Evolutionary conservation across 441 rosid species (phyloP), one percentile per base, ranked within the genome.

Genomic region (Mallotus japonicus): DNA sequence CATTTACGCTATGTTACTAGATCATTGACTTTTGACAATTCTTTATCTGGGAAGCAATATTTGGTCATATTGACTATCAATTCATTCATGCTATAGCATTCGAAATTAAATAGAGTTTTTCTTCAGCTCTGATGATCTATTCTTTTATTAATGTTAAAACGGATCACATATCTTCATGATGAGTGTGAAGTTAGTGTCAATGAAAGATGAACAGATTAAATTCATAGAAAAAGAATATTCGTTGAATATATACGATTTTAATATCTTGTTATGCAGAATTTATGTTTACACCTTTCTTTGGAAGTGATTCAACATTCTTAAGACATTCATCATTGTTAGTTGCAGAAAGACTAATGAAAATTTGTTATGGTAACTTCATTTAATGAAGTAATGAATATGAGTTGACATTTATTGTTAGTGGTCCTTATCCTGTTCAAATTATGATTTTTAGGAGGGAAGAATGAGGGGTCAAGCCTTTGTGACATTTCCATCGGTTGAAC

Each of bases 381-480:
- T 66, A 32, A 71, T 50, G 11, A 62, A n/a, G 62, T 49, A 14
- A 22, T 19, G 42, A 6, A 62, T 37, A 2, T 50, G 13, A 47
- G 34, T 6, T 71, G 58, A 47, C 47, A 58, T 32, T 15, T 70
- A 16, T 7, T 13, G 0, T 40, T 15, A 6, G 66, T 24, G 17
- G 34, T 42, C 42, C 44, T 56, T 2, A 40, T 37, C 40, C 5
- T 17, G 11, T 44, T 37, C 6, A 37, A 37, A 4, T 37, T 37
- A 37, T 73, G 51, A 42, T 66, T 78, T 84, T 54, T 88, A 95
- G 99, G 99, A 92, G 84, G 97, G 98, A 77, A 87, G 98, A 78
- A 92, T 95, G 98, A 89, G 96, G 83, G 98, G 96, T 76, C 99
- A 90, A 84, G 99, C 99, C 37, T 95, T 92, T 80, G 88, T 95